Conservation (phyloP, 164 flowering plant species). For the Vitis rupestris region DNA sequence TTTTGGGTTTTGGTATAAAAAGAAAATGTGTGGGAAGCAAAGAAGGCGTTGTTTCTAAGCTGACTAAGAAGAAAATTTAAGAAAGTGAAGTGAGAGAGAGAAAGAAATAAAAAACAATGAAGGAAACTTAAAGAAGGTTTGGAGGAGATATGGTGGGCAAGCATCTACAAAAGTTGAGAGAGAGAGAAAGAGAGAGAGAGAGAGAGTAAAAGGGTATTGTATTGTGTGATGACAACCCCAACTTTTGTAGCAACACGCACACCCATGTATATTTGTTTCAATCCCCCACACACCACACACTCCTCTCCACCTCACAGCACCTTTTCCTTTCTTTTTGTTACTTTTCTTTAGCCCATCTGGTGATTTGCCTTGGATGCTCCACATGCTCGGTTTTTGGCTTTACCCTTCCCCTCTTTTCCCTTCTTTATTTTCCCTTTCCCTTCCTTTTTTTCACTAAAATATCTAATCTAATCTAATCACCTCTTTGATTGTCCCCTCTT, state of each 20-base stretch:
- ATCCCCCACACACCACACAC: slow-evolving; percentile 1
- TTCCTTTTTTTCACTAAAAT: slow-evolving; percentile 1
- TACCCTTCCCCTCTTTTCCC: slow-evolving; percentile 1
- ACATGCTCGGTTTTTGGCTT: slow-evolving; percentile 24
- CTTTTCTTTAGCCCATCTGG: slow-evolving; percentile 9
- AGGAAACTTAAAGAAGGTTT: slow-evolving; percentile 33
- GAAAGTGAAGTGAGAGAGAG: slow-evolving; percentile 9
- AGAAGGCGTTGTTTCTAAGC: slow-evolving; percentile 78
- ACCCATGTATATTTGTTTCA: slow-evolving; percentile 15
- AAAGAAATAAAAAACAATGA: slow-evolving; percentile 15
- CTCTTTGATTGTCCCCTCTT: too few relatives aligned
- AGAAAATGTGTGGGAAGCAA: slow-evolving; percentile 48
- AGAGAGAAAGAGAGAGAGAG: slow-evolving; percentile 15
- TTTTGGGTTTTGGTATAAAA: slow-evolving; percentile 41
- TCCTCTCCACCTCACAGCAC: slow-evolving; percentile 15
- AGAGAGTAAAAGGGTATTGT: slow-evolving; percentile 13
- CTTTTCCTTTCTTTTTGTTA: slow-evolving; percentile 16
- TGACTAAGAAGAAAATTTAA: slow-evolving; percentile 24
- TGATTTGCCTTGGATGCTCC: slow-evolving; percentile 37
- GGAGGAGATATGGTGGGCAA: slow-evolving; percentile 51
- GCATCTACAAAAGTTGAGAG: slow-evolving; percentile 50
- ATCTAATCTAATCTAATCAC: neutral
- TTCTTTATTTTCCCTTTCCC: slow-evolving; percentile 12
- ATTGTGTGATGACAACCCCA: slow-evolving; percentile 33
- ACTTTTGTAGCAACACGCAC: slow-evolving; percentile 50